Evolutionary conservation across 768 basidiomycete species (phyloP), one percentile per base, ranked within the genome.

Genomic region (Postia placenta): DNA sequence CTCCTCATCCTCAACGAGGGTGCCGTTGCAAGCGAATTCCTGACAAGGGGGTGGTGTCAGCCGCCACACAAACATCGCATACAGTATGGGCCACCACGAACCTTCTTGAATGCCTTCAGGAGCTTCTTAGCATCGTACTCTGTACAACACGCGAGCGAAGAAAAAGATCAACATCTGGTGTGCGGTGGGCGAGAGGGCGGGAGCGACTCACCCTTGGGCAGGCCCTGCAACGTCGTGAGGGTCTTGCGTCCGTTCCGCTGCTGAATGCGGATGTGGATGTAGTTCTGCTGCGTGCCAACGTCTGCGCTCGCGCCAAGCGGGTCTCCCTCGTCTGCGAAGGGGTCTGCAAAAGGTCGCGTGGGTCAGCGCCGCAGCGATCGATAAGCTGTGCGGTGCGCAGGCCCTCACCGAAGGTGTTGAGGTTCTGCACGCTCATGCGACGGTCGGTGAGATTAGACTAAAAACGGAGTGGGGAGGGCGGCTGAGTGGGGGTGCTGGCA

Each of bases 231-330:
- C 50, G 94, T 99, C 36, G 96, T 99, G 75, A 97, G 71, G 53
- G 93, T 96, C 79, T 99, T 99, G 64, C 96, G 81, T 54, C 96
- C 96, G 80, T 98, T 99, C 64, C 96, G 82, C 71, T 99, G 96
- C 70, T 99, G 96, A 62, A 99, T 89, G 74, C 96, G 92, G 65
- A 95, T 89, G 68, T 94, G 92, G 67, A 94, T 88, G 68, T 91
- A 85, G 66, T 90, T 82, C 62, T 81, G 71, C 67, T 83, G 81
- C 56, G 87, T 85, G 58, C 86, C 87, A 62, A 90, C 86, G 75
- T 88, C 83, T 60, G 83, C 71, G 63, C 67, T 77, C 62, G 75
- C 75, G 66, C 73, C 81, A 64, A 90, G 85, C 64, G 84, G 83
- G 60, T 91, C 89, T 62, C 83, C 87, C 71, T 90, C 88, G 72